Evolutionary conservation across 805 yeast species (phyloP), one percentile per base, ranked within the genome.

Genomic region (Yamadazyma endophytica): DNA sequence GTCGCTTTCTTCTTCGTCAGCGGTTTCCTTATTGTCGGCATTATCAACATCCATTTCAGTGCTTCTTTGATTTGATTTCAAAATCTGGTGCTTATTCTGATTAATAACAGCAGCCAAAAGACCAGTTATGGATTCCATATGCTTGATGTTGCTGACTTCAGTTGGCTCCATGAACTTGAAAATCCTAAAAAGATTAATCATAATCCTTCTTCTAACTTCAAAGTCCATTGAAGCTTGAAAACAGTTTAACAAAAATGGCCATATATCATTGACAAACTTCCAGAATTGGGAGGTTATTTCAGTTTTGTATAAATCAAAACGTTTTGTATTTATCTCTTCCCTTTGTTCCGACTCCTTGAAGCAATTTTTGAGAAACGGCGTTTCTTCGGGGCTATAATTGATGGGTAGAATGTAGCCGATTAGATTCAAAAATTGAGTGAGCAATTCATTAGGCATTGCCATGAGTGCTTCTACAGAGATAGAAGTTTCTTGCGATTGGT

Each of bases 171-270:
- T 42, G 24, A 75, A 64, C 0, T 68, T 53, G 1, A 75, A 52
- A 11, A 79, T 64, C 39, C 85, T 68, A 9, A 73, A 51, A 12
- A 84, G 45, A 12, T 76, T 68, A 9, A 78, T 54, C 14, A 83
- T 54, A 1, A 73, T 74, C 31, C 72, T 64, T 32, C 77, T 67
- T 42, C 92, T 70, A 6, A 82, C 64, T 11, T 73, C 74, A 40
- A 68, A 75, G 36, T 83, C 86, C 49, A 83, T 80, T 0, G 90
- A 71, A 2, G 90, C 78, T 21, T 82, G 78, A 46, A 79, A 86
- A 6, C 84, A 70, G 38, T 74, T 77, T 8, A 82, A 52, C 31
- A 86, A 47, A 4, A 79, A 42, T 1, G 75, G 68, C 50, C 79
- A 72, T 4, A 78, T 49, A 6, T 64, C 62, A 26, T 57, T 57